Base-by-base conservation (phyloP, 768 basidiomycete species). In the Leccinum boreale region DNA sequence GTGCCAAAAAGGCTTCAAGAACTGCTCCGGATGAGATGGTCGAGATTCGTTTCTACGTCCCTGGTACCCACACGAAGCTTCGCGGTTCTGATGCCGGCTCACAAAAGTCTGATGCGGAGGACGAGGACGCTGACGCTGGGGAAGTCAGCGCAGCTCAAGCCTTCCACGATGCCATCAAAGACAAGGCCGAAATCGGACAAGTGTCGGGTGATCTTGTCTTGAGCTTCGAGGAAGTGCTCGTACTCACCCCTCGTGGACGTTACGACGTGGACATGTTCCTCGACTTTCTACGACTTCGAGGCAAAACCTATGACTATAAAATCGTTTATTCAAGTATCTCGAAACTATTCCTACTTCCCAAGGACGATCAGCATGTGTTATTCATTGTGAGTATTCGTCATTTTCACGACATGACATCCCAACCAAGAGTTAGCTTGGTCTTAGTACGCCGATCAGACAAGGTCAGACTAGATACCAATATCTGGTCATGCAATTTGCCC, bases 231-330 rank as follows among this genome's bases (percentile, higher is more conserved):
- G 97, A 99, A 64, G 89, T 98, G 15, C 82, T 94, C 23, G 93
- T 98, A 5, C 79, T 94, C 47, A 98, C 97, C 0, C 97, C 97
- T 58, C 87, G 96, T 80, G 95, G 96, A 53, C 87, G 94, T 55
- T 97, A 95, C 73, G 95, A 98, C 66, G 89, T 99, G 75, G 97
- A 98, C 75, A 94, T 99, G 90, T 98, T 92, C 79, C 86, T 86
- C 24, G 91, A 92, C 53, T 98, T 94, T 77, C 73, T 99, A 68
- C 87, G 97, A 45, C 76, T 98, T 31, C 89, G 94, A n/a, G 97
- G 97, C 53, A 97, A 98, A 76, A 98, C 95, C 2, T 98, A 98
- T 74, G 97, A 99, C 73, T 99, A 99, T 81, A 94, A 98, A 75
- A 92, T 99, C 57, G 79, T 92, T 23, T 97, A 95, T 74, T 81